Evolutionary conservation across 2,329 filamentous ascomycete genomes (phyloP), one percentile per base, ranked within the genome.

Genomic region (Aspergillus ochraceoroseus): DNA sequence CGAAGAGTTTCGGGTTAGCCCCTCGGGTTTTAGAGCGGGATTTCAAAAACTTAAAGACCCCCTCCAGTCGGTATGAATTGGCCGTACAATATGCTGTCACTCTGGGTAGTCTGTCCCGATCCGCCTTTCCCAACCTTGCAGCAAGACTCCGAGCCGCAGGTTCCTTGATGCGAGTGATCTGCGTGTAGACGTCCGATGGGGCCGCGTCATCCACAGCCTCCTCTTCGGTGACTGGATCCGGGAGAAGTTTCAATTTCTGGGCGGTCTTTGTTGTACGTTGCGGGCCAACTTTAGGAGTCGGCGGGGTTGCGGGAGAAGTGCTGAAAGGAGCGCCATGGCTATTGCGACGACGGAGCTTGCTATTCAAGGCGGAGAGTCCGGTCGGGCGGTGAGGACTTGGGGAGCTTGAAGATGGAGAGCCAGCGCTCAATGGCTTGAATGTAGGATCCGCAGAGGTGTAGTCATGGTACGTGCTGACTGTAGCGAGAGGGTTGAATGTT

Each of bases 71-170:
- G 66, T 96, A 96, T 37, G 83, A 83, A 59, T 87, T 88, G 7
- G 92, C 88, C 0, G 92, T 95, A 61, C 90, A 96, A 68, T 96
- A 98, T 25, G 92, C 92, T 26, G 92, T 96, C 9, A 98, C 92
- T 47, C 92, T 76, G 4, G 92, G 92, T 41, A 98, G 68, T 48
- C 83, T 77, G 49, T 87, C 84, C 41, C 92, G 78, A 63, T 98
- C 92, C 26, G 90, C 89, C 65, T 96, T 98, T 25, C 92, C 92
- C 27, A 98, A 67, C 41, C 89, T 75, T 18, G 92, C 92, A 11
- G 92, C 92, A 72, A 96, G 90, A 56, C 92, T 79, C 47, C 92
- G 75, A 6, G 92, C 92, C 0, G 84, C 95, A 0, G 90, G 89
- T 59, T 98, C 92, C 64, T 96, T 96, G 68, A 98, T 98, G 30